Conservation (phyloP, 768 basidiomycete species). For the Lactarius deliciosus region DNA sequence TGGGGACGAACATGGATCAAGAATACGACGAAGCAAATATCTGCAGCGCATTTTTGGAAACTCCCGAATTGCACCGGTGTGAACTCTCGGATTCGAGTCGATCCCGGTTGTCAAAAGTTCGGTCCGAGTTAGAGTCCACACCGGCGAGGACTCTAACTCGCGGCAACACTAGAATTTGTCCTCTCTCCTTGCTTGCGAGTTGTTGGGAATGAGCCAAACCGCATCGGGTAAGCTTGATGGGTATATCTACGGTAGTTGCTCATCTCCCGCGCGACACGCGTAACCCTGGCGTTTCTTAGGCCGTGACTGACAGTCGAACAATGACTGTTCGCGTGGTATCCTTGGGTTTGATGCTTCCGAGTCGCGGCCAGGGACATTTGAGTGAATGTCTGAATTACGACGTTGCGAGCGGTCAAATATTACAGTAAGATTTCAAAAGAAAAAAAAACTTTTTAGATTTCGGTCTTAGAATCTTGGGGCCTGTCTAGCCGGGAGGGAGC, state of each 20-base stretch:
- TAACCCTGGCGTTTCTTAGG: background rate
- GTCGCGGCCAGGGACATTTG: background rate
- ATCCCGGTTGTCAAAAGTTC: too few relatives aligned
- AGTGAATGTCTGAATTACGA: background rate
- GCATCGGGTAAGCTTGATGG: background rate
- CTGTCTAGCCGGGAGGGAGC: conserved; percentile 82
- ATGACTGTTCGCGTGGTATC: background rate
- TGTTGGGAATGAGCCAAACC: background rate
- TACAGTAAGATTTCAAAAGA: too few relatives aligned
- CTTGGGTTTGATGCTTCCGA: background rate
- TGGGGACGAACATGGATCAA: too few relatives aligned
- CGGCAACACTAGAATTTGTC: background rate
- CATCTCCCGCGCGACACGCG: background rate
- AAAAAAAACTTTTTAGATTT: background rate
- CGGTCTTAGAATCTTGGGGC: background rate
- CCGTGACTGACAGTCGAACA: background rate
- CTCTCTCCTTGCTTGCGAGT: background rate
- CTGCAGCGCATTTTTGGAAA: too few relatives aligned
- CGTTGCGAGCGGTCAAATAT: background rate
- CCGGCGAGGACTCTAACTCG: too few relatives aligned
- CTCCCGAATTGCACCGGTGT: too few relatives aligned
- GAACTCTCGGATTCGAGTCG: too few relatives aligned
- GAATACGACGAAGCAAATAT: too few relatives aligned
- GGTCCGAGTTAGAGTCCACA: too few relatives aligned
- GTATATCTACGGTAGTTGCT: background rate